phyloP scores from a whole-genome alignment of 768 basidiomycete genomes.

The Chiua virens region DNA sequence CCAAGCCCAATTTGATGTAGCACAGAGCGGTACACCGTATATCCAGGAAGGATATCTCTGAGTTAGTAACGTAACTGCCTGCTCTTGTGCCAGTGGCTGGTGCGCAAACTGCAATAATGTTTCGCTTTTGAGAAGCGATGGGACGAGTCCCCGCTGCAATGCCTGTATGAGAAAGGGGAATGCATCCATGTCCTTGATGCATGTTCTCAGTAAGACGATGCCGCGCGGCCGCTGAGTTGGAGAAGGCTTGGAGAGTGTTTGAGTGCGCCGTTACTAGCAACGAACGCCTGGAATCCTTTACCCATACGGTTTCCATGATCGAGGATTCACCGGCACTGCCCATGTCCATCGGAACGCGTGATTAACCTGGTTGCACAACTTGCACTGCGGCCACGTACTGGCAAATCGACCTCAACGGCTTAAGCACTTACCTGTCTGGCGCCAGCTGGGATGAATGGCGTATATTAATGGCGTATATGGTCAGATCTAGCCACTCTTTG shows the following conservation, averaged over 20 bases:
- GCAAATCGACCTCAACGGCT: too few species aligned
- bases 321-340: too few species aligned
- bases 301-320: too few species aligned
- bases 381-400: too few species aligned
- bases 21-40: slow-evolving; percentile 28
- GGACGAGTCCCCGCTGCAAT: slow-evolving; percentile 18
- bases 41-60: slow-evolving; percentile 18
- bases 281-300: too few species aligned
- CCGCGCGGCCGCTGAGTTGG: slow-evolving; percentile 20
- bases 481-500: too few species aligned
- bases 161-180: slow-evolving; percentile 27
- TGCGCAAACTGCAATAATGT: slow-evolving; percentile 18
- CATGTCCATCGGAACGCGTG: too few species aligned
- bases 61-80: slow-evolving; percentile 13
- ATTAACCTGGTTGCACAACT: too few species aligned
- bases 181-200: slow-evolving; percentile 26
- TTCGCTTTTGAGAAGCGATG: slow-evolving; percentile 26
- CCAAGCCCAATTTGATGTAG: slow-evolving; percentile 11
- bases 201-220: slow-evolving; percentile 12
- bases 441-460: too few species aligned
- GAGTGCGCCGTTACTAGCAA: slow-evolving; percentile 9
- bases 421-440: too few species aligned
- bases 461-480: too few species aligned
- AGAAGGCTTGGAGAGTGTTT: slow-evolving; percentile 12
- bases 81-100: slow-evolving; percentile 2